Evolutionary conservation across 768 basidiomycete species (phyloP), one percentile per base, ranked within the genome.

Genomic region (Kwoniella europaea): DNA sequence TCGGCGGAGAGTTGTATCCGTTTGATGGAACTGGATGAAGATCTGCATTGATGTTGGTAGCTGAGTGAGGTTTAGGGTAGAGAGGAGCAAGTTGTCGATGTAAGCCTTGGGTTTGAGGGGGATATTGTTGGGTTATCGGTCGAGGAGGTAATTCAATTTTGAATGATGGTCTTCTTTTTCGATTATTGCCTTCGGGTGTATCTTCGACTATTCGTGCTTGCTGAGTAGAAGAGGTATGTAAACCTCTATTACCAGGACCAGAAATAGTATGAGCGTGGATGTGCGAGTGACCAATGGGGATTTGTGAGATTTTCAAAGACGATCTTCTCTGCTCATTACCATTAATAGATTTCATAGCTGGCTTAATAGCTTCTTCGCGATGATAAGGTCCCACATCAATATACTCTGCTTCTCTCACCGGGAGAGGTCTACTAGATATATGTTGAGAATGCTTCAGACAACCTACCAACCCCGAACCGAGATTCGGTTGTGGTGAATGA

Each of bases 81-180:
- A n/a, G 35, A 42, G 41, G 35, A 18, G 42, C 20, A 6, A 27
- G 59, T 29, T 61, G 59, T 35, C 7, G 55, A 22, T 58, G 15
- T 58, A 22, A 18, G 12, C 24, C 29, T 13, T 56, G 12, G 27
- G 10, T 27, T 24, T 18, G 24, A 44, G 12, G 22, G 52, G 24
- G 54, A 13, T 52, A 29, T 10, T 60, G 41, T 9, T n/a, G 18
- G 46, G n/a, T n/a, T 2, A 29, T 54, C 2, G 70, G 71, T 57
- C 71, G 41, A 24, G 71, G 67, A 3, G 71, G 71, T 35, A 72
- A 44, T 42, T 72, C 71, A 44, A 72, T 72, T 29, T 68, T 72
- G 67, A 72, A 72, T 15, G 71, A 72, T 7, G 71, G 71, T 61
- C 71, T 43, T 55, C 63, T 65, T n/a, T 62, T 65, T 3, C 24